A percentile compares a stretch with the other conserved stretches of the same genome.
phyloP scores from a whole-genome alignment of 164 flowering plant species.

The Tetracentron sinense region DNA sequence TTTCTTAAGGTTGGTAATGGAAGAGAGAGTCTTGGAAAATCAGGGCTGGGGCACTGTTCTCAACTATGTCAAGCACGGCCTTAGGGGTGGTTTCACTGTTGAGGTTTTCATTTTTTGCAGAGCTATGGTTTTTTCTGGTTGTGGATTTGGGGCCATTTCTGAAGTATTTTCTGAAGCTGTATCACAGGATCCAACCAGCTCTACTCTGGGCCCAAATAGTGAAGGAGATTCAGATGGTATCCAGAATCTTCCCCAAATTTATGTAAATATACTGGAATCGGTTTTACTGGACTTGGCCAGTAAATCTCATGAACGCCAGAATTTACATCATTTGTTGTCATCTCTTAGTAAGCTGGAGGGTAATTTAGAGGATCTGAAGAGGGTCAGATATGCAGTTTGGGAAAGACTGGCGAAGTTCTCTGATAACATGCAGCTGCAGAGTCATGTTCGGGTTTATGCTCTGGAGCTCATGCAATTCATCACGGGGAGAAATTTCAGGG shows the following conservation, averaged over 20 bases:
- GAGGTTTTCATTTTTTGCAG: slow-evolving; percentile 52
- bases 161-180: slow-evolving; percentile 44
- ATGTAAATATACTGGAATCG: slow-evolving; percentile 50
- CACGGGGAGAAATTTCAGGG: slow-evolving; percentile 43
- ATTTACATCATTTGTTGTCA: slow-evolving; percentile 46
- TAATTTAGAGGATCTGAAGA: slow-evolving; percentile 47
- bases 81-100: slow-evolving; percentile 24
- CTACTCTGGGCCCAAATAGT: slow-evolving; percentile 9
- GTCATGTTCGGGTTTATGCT: slow-evolving; percentile 60
- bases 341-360: slow-evolving; percentile 68
- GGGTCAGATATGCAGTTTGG: slow-evolving; percentile 74
- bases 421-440: slow-evolving; percentile 61
- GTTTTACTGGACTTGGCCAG: slow-evolving; percentile 44
- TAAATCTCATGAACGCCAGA: slow-evolving; percentile 33
- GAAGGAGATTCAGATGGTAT: slow-evolving; percentile 13
- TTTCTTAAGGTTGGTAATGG: slow-evolving; percentile 51
- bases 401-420: slow-evolving; percentile 55
- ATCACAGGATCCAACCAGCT: slow-evolving; percentile 16
- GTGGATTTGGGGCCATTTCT: slow-evolving; percentile 57
- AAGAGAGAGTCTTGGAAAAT: slow-evolving; percentile 47
- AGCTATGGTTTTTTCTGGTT: slow-evolving; percentile 79
- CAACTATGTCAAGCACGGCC: slow-evolving; percentile 36
- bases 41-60: slow-evolving; percentile 66
- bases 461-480: slow-evolving; percentile 80
- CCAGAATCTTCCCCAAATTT: slow-evolving; percentile 50